phyloP scores from a whole-genome alignment of 2,329 filamentous ascomycete genomes.

The Geosmithia morbida region DNA sequence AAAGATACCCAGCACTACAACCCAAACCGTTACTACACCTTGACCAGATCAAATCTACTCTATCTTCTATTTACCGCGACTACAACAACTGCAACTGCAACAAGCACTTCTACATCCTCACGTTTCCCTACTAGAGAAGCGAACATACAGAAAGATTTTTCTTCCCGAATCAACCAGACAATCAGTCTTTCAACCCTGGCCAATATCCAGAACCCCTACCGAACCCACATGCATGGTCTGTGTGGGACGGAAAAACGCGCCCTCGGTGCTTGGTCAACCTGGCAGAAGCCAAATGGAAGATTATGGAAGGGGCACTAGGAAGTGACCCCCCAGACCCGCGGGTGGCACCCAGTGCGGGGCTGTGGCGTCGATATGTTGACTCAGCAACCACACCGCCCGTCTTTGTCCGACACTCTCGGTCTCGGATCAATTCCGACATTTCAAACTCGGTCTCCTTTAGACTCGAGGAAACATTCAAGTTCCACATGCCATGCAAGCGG shows the following conservation, averaged over 20 bases:
- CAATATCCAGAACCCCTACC: neutral
- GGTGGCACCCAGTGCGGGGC: neutral
- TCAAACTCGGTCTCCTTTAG: neutral
- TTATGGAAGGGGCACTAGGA: neutral
- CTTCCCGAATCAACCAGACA: neutral
- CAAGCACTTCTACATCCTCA: too few relatives aligned
- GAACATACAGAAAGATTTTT: neutral
- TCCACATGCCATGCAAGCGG: too few relatives aligned
- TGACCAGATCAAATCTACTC: too few relatives aligned
- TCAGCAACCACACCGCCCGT: neutral
- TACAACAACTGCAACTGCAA: too few relatives aligned
- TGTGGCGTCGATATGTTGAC: neutral
- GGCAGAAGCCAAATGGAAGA: neutral
- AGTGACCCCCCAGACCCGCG: too few relatives aligned
- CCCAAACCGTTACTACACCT: too few relatives aligned
- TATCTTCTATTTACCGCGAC: too few relatives aligned
- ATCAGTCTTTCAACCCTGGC: slow-evolving; percentile 1
- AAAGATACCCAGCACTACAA: too few relatives aligned
- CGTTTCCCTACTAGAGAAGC: neutral
- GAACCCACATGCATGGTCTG: neutral
- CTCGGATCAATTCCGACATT: neutral
- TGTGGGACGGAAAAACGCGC: neutral
- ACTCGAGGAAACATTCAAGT: too few relatives aligned
- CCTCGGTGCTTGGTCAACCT: neutral
- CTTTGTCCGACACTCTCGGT: neutral